phyloP scores from a whole-genome alignment of 345 rosid genomes.

The Capsella bursapastoris region DNA sequence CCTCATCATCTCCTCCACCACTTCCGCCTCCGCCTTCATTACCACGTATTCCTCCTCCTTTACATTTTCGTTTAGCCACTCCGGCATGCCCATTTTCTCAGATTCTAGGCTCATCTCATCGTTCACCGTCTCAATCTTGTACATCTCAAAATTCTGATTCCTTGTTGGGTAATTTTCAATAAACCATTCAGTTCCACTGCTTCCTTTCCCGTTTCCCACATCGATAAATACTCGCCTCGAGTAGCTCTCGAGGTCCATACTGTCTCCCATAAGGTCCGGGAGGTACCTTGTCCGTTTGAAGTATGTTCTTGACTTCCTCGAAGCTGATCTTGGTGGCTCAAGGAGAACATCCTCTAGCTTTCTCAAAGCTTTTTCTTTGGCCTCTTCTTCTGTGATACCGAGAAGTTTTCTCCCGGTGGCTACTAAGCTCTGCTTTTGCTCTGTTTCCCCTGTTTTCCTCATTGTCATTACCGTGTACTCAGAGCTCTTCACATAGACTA shows the following conservation, averaged over 20 bases:
- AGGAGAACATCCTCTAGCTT: slow-evolving; percentile 78
- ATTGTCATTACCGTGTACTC: slow-evolving; percentile 51
- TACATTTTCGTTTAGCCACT: slow-evolving; percentile 71
- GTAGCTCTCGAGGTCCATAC: slow-evolving; percentile 61
- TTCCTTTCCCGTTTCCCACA: slow-evolving; percentile 56
- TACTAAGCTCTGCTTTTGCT: not conserved
- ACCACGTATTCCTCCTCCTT: slow-evolving; percentile 74
- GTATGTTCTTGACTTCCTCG: slow-evolving; percentile 61
- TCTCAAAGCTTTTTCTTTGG: slow-evolving; percentile 57
- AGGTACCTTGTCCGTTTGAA: slow-evolving; percentile 62
- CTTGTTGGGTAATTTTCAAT: slow-evolving; percentile 68
- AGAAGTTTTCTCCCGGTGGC: slow-evolving; percentile 49
- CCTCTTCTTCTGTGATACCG: slow-evolving; percentile 42
- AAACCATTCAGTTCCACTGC: slow-evolving; percentile 68
- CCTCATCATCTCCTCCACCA: slow-evolving; percentile 74
- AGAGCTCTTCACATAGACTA: slow-evolving; percentile 55
- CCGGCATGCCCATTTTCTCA: slow-evolving; percentile 53
- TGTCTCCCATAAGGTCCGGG: slow-evolving; percentile 67
- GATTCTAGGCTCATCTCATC: slow-evolving; percentile 38
- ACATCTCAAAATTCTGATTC: slow-evolving; percentile 69
- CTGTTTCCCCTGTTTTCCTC: slow-evolving; percentile 51
- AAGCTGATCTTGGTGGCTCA: slow-evolving; percentile 78
- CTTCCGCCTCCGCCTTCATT: slow-evolving; percentile 83
- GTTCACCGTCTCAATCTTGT: slow-evolving; percentile 59
- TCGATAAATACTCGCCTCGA: slow-evolving; percentile 70